Evolutionary conservation across 2,329 filamentous ascomycete genomes (phyloP).

Genomic region (Aaosphaeria pasadenensis): DNA sequence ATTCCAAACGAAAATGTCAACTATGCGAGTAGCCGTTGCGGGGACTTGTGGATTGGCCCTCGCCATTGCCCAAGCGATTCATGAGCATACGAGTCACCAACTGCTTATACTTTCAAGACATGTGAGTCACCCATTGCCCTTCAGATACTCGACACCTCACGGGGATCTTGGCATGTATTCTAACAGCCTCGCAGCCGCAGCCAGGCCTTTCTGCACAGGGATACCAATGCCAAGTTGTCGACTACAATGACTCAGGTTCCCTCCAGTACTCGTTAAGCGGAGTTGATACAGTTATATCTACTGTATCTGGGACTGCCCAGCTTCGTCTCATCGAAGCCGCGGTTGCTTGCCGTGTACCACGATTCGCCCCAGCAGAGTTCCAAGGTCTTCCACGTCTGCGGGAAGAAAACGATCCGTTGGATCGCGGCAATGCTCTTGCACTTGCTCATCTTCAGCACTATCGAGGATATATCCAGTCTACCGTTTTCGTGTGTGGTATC

Average conservation of each 20-base stretch:
- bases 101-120: constrained; percentile 68
- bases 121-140: constrained; percentile 41
- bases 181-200: constrained; percentile 44
- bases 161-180: neutral
- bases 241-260: constrained; percentile 59
- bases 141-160: neutral
- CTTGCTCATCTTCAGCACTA: constrained; percentile 57
- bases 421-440: constrained; percentile 59
- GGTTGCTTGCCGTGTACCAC: constrained; percentile 59
- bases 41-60: constrained; percentile 60
- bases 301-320: constrained; percentile 64
- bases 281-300: constrained; percentile 73
- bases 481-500: constrained; percentile 70
- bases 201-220: constrained; percentile 53
- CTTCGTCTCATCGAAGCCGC: constrained; percentile 71
- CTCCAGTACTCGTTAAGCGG: constrained; percentile 67
- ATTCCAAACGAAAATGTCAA: constrained; percentile 23
- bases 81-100: constrained; percentile 61
- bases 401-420: constrained; percentile 56
- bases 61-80: constrained; percentile 58
- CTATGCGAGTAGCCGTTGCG: constrained; percentile 62
- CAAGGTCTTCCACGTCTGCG: constrained; percentile 61
- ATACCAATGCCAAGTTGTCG: constrained; percentile 66
- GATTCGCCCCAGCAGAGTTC: constrained; percentile 74
- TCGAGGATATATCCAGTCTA: constrained; percentile 60